phyloP scores from a whole-genome alignment of 73 alveolate genomes.

The Breviolum minutum region DNA sequence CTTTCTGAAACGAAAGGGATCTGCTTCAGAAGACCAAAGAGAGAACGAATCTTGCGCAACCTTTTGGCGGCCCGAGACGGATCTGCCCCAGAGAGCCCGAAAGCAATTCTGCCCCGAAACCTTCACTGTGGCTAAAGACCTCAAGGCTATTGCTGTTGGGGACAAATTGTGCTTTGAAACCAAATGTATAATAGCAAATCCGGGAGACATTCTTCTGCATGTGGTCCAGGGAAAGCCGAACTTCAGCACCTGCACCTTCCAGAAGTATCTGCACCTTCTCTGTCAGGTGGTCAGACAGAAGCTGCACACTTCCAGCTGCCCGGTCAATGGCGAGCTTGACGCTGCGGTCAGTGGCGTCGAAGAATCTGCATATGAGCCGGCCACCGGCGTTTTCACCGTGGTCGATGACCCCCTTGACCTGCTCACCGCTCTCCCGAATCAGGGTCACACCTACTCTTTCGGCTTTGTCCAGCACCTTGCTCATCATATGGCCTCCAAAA shows the following conservation, averaged over 20 bases:
- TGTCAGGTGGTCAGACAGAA: not conserved
- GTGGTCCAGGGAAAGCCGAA: slow-evolving; percentile 7
- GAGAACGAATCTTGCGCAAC: too few species aligned
- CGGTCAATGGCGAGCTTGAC: not conserved
- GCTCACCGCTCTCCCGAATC: not conserved
- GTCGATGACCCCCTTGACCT: slow-evolving; percentile 18
- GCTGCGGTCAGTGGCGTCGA: not conserved
- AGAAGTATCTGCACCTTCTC: not conserved
- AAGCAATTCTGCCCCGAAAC: too few species aligned
- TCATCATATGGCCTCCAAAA: too few species aligned
- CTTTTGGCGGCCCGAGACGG: too few species aligned
- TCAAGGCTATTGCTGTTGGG: too few species aligned
- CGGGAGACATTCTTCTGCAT: not conserved
- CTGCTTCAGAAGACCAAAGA: too few species aligned
- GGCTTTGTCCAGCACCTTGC: not conserved
- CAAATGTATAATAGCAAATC: not conserved
- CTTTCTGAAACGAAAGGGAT: too few species aligned
- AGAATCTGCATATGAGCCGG: not conserved
- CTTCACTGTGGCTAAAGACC: too few species aligned
- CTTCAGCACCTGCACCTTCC: not conserved
- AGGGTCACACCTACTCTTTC: not conserved
- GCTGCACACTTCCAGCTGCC: not conserved
- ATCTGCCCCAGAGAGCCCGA: too few species aligned
- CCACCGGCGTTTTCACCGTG: slow-evolving; percentile 4
- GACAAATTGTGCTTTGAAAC: not conserved